phyloP scores from a whole-genome alignment of 2,329 filamentous ascomycete genomes.

The Fusarium haematococcum region DNA sequence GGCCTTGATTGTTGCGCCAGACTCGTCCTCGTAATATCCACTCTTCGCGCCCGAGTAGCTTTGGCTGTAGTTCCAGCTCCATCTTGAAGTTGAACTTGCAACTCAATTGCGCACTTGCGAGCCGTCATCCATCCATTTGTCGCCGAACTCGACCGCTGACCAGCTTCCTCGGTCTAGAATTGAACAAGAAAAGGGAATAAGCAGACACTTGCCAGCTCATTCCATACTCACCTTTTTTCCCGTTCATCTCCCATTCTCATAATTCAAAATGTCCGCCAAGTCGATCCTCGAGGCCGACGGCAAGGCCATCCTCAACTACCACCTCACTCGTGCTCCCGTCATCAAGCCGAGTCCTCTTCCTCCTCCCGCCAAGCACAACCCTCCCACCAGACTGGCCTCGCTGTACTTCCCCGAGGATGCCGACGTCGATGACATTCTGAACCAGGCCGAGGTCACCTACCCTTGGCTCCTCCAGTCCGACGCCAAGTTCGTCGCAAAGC shows the following conservation, averaged over 20 bases:
- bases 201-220: constrained; percentile 44
- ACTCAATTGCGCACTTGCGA: constrained; percentile 28
- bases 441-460: constrained; percentile 96
- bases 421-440: constrained; percentile 83
- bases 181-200: constrained; percentile 41
- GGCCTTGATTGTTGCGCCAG: constrained; percentile 7
- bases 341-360: constrained; percentile 98
- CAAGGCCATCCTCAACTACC: constrained; percentile 99
- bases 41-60: constrained; percentile 19
- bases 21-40: constrained; percentile 21
- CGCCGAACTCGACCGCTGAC: constrained; percentile 31
- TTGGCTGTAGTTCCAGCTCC: constrained; percentile 21
- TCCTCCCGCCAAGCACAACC: constrained; percentile 86
- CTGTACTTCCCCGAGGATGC: constrained; percentile 93
- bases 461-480: constrained; percentile 89
- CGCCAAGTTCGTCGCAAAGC: constrained; percentile 97
- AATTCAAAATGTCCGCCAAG: constrained; percentile 73
- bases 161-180: constrained; percentile 32
- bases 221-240: constrained; percentile 29
- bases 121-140: constrained; percentile 15
- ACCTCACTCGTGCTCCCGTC: constrained; percentile 95
- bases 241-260: constrained; percentile 39
- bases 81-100: constrained; percentile 13
- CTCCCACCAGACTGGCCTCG: constrained; percentile 88
- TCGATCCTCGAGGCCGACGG: constrained; percentile 98